Evolutionary conservation across 371 early-diverging fungal species (phyloP), one percentile per base, ranked within the genome.

Genomic region (Mortierella sp.): DNA sequence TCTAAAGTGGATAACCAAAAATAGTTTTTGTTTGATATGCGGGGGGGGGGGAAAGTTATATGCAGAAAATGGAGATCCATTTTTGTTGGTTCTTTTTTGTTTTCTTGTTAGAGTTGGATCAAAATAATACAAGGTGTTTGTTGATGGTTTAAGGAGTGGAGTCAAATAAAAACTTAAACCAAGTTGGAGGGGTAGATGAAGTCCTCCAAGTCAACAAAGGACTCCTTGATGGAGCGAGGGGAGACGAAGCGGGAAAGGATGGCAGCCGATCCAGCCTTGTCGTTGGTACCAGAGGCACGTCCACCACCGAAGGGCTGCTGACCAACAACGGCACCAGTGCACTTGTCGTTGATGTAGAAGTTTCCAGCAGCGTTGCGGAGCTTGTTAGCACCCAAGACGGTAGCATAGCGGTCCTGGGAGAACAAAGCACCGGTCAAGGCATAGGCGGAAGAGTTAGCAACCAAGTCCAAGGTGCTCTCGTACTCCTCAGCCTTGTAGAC

Each of bases 281-380:
- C 99, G 81, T 98, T 97, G 23, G 99, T 98, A 55, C 98, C 98
- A 8, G 96, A 96, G 27, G 88, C 93, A 66, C 96, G 89, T 56
- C 89, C 91, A 64, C 98, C 98, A 66, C 99, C 99, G 80, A 98
- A 97, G n/a, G 98, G 95, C 84, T 98, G 98, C 81, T 98, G 98
- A 56, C 96, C 97, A 30, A 98, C 97, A 41, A 97, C 95, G 46
- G 98, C 97, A 59, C 98, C 98, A 46, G 98, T 98, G 75, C 90
- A 94, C 83, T 98, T 98, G 84, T 98, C 98, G 80, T 98, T 98
- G 80, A 98, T 91, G 81, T 98, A 98, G 70, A 98, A 97, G 91
- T 98, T 98, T 60, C 99, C 99, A 9, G 96, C 94, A 28, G 94
- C 88, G 82, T 97, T 81, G 50, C 95, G 90, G 58, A 98, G 87